phyloP scores from a whole-genome alignment of 1,284 basidiomycete genomes.

The Trichosporon inkin region DNA sequence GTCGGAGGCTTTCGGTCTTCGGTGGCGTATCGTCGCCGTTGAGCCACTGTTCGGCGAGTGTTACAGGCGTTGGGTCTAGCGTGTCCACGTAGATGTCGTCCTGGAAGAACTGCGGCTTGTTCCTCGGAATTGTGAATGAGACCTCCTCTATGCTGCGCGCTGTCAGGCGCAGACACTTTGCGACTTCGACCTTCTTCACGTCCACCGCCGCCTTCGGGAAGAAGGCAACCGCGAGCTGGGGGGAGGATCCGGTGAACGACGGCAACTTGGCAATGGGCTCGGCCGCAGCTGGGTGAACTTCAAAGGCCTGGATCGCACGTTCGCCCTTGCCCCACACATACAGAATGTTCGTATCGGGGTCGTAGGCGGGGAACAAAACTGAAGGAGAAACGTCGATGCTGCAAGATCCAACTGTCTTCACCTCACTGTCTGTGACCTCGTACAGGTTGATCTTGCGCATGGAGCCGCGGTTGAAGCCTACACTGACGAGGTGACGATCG shows the following conservation, averaged over 20 bases:
- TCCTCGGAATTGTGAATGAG: slow-evolving; percentile 51
- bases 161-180: slow-evolving; percentile 46
- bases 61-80: slow-evolving; percentile 32
- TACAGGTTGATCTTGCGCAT: slow-evolving; percentile 52
- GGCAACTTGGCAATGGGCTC: slow-evolving; percentile 46
- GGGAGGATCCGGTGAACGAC: slow-evolving; percentile 37
- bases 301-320: slow-evolving; percentile 49
- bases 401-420: slow-evolving; percentile 34
- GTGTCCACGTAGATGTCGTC: slow-evolving; percentile 54
- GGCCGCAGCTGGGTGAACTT: slow-evolving; percentile 37
- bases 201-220: slow-evolving; percentile 49
- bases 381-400: slow-evolving; percentile 53
- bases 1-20: slow-evolving; percentile 35
- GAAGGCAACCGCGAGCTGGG: slow-evolving; percentile 51
- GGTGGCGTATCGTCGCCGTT: slow-evolving; percentile 29
- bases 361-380: slow-evolving; percentile 52
- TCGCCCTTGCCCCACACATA: slow-evolving; percentile 54
- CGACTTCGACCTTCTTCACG: slow-evolving; percentile 52
- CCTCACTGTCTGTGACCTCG: slow-evolving; percentile 22
- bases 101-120: slow-evolving; percentile 53
- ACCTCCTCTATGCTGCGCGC: slow-evolving; percentile 50
- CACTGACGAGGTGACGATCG: slow-evolving; percentile 42
- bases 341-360: slow-evolving; percentile 52
- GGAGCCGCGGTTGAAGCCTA: slow-evolving; percentile 52
- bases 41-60: slow-evolving; percentile 41